Conservation (phyloP, 1,284 basidiomycete species). For the Ustilago bromivora region DNA sequence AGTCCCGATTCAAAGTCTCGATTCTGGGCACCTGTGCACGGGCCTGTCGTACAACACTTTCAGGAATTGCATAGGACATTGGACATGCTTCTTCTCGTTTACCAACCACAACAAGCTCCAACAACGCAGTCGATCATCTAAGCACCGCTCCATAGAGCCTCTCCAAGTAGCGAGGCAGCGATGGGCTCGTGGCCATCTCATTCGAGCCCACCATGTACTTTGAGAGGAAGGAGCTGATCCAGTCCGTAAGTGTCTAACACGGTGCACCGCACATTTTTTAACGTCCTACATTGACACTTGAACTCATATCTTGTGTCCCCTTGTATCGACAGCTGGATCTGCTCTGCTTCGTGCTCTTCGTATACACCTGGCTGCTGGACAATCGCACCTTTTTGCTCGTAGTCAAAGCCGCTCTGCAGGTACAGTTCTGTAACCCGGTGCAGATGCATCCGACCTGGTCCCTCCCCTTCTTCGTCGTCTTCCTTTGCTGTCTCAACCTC, state of each 20-base stretch:
- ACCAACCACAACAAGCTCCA: not conserved
- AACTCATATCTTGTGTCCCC: not conserved
- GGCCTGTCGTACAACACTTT: constrained; percentile 5
- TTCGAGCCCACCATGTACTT: constrained; percentile 39
- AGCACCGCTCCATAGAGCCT: not conserved
- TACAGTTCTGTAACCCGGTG: constrained; percentile 50
- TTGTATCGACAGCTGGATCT: constrained; percentile 43
- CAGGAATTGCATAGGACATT: not conserved
- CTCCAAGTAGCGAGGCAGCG: not conserved
- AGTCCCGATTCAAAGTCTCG: not conserved
- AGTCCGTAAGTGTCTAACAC: constrained; percentile 28
- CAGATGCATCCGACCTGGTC: constrained; percentile 46
- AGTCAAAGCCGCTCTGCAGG: constrained; percentile 46
- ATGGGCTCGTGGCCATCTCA: constrained; percentile 17
- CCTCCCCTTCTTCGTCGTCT: constrained; percentile 41
- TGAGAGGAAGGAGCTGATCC: constrained; percentile 53
- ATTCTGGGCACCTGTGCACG: constrained; percentile 2
- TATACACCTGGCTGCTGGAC: constrained; percentile 59
- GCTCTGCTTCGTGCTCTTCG: constrained; percentile 53
- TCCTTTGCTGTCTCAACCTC: constrained; percentile 44
- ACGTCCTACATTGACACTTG: not conserved
- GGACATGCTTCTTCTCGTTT: not conserved
- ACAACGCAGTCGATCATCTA: not conserved
- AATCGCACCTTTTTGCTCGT: constrained; percentile 43
- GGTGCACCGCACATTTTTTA: not conserved